Evolutionary conservation across 2,329 filamentous ascomycete genomes (phyloP), one percentile per base, ranked within the genome.

Genomic region (Xylariaceae sp.): DNA sequence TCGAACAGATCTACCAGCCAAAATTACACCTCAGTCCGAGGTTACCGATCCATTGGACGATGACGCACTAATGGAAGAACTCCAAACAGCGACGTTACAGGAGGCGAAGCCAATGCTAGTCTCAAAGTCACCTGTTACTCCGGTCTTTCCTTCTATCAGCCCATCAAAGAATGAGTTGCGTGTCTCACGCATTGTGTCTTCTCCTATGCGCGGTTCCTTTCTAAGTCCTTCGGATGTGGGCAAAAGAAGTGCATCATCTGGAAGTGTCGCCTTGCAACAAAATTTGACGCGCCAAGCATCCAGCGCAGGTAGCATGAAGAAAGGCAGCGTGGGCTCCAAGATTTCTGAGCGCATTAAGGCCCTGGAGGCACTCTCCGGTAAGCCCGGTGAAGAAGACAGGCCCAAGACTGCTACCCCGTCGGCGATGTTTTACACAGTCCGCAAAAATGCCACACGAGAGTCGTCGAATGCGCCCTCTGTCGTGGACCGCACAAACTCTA

Each of bases 311-410:
- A 63, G 86, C 44, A 72, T 77, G 3, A 90, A 88, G 66, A 95
- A 91, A 66, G 78, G 85, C 57, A 94, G 89, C 61, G 81, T 97
- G 19, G 91, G 90, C 7, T 90, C 88, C 9, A 90, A 89, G 58
- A 96, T 99, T 53, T 95, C 92, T 3, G 89, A 92, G 66, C 86
- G 94, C 39, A 97, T 97, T 67, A 95, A 96, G 68, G 90, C 91
- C 6, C 75, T 99, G 46, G 89, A 96, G 65, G 91, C 90, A 67
- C 78, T 94, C 57, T 78, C 85, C 51, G 70, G 76, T 64, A 63
- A 66, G 63, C 54, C 67, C 40, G 58, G 39, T 6, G 60, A 63
- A 36, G 62, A 60, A 14, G 17, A 44, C 55, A 55, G 62, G 47
- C 62, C 57, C 54, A 61, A 53, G 52, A 62, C 58, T 11, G 58